Percentiles rank a stretch among this genome's conserved stretches.
Evolutionary conservation across 2,329 filamentous ascomycete genomes (phyloP).

Genomic region (Phaeomoniella chlamydospora): DNA sequence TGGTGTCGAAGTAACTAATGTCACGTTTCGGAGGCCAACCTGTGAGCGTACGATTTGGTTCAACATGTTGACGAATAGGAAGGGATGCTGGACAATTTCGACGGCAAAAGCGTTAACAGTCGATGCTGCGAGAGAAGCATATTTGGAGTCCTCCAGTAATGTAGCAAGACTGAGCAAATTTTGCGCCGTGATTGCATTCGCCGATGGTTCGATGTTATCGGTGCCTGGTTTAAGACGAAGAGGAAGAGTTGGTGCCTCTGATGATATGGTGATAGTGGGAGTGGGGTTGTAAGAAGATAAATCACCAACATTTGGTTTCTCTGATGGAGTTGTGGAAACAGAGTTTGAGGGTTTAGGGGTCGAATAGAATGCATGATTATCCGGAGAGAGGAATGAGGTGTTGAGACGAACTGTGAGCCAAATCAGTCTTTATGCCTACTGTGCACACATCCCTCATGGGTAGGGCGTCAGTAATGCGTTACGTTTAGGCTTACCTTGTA

Average conservation of each 20-base stretch:
- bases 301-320: background rate
- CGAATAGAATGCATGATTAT: slow-evolving; percentile 25
- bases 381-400: slow-evolving; percentile 59
- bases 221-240: slow-evolving; percentile 89
- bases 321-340: background rate
- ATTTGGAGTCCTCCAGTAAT: slow-evolving; percentile 48
- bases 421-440: slow-evolving; percentile 1
- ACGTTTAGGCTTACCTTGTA: slow-evolving; percentile 49
- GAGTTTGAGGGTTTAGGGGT: slow-evolving; percentile 13
- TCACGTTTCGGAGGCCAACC: slow-evolving; percentile 50
- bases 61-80: slow-evolving; percentile 74
- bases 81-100: slow-evolving; percentile 84
- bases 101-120: slow-evolving; percentile 78
- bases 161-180: slow-evolving; percentile 74
- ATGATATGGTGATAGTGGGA: slow-evolving; percentile 11
- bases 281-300: background rate
- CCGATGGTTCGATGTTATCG: slow-evolving; percentile 79
- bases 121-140: slow-evolving; percentile 44
- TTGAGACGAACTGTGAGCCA: slow-evolving; percentile 51
- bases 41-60: slow-evolving; percentile 59
- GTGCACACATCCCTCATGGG: no score
- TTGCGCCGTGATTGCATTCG: slow-evolving; percentile 72
- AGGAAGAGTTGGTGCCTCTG: slow-evolving; percentile 51
- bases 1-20: slow-evolving; percentile 16
- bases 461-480: no score